Evolutionary conservation across 495 filamentous ascomycete genomes (phyloP), one percentile per base, ranked within the genome.

Genomic region (Neurospora hispaniola): DNA sequence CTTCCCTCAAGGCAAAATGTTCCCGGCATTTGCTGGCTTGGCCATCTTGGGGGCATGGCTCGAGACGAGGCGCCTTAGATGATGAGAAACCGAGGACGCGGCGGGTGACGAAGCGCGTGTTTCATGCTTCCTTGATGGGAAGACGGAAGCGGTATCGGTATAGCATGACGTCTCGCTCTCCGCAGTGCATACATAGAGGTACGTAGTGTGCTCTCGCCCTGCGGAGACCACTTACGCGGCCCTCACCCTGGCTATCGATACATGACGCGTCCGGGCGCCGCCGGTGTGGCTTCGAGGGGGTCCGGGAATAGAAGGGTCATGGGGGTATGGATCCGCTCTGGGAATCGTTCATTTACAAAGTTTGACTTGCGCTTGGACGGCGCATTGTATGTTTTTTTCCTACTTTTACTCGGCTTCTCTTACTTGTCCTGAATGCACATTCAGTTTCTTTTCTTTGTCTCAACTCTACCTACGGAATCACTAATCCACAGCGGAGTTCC

Each of bases 1-100:
- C 0, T 85, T 85, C 71, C 86, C 84, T 8, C 87, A 89, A 78
- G 74, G 73, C 5, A 80, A 75, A 38, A 6, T 80, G 1, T 89
- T 87, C 73, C 35, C 77, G 5, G 76, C 16, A 7, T 78, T 80
- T 7, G 75, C 75, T 4, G 69, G 42, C 1, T 43, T 77, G 5
- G 80, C 74, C 0, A 73, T 83, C 69, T 8, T 79, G 8, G 86
- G 84, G 0, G 80, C 79, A 74, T 73, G 78, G 75, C 69, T 80
- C 68, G 81, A 84, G 76, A n/a, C 38, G 1, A 59, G 44, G 66
- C 27, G 35, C 16, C n/a, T 70, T 69, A 16, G 43, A n/a, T 31
- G 23, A 27, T 48, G n/a, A 20, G 44, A 20, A 48, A 20, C 44
- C 9, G 43, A 44, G 40, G 40, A n/a, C 35, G 35, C 42, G 40